Conservation (phyloP, 352 stramenopile genomes). For the Phytophthora lateralis region DNA sequence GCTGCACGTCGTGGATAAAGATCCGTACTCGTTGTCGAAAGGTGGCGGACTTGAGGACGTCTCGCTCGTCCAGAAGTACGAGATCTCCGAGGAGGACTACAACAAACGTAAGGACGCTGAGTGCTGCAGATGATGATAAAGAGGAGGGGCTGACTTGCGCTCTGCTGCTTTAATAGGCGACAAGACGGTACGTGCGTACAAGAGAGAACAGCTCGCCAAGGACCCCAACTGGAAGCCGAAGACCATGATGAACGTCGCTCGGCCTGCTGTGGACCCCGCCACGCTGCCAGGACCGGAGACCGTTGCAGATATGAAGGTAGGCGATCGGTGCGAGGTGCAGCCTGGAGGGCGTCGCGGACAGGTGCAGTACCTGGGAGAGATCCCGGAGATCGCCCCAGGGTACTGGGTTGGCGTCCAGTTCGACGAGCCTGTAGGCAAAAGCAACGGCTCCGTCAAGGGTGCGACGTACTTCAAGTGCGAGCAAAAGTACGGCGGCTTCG, state of each 20-base stretch:
- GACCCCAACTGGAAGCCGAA: constrained; percentile 96
- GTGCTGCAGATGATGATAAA: background rate
- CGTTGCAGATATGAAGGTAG: constrained; percentile 89
- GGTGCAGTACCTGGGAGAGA: constrained; percentile 93
- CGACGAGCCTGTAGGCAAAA: constrained; percentile 96
- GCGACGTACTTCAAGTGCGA: constrained; percentile 93
- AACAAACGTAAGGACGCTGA: constrained; percentile 86
- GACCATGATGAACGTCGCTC: constrained; percentile 62
- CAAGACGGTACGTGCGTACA: constrained; percentile 97
- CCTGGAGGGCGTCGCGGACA: constrained; percentile 93
- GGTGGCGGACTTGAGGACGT: constrained; percentile 97
- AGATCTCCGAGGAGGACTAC: constrained; percentile 99
- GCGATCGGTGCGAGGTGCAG: constrained; percentile 96
- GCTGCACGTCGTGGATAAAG: constrained; percentile 95
- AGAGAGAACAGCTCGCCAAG: constrained; percentile 94
- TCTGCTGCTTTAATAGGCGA: constrained; percentile 57
- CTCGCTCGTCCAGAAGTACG: constrained; percentile 97
- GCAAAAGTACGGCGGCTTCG: constrained; percentile 94
- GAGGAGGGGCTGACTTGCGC: constrained; percentile 1
- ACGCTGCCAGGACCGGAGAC: constrained; percentile 60
- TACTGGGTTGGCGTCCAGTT: constrained; percentile 97
- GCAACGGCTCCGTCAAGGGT: constrained; percentile 92
- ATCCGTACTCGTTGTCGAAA: constrained; percentile 96
- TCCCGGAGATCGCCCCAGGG: constrained; percentile 89
- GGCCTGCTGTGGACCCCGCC: constrained; percentile 42